These are phyloP conservation scores for Plasmopara muralis DNA, from an alignment of 352 stramenopile species.

Conservation along the genomic window DNA sequence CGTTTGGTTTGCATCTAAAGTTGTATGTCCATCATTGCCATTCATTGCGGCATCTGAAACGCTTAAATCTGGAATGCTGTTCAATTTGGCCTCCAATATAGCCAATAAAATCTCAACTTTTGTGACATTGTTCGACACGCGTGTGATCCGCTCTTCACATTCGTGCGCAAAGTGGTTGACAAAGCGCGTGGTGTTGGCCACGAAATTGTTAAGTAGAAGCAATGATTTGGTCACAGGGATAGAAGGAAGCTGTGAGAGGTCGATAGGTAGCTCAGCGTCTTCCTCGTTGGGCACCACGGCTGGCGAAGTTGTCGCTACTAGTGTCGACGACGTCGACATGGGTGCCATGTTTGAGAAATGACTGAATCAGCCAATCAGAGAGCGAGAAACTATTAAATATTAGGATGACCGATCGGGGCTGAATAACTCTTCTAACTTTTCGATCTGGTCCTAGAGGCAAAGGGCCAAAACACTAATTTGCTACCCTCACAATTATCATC, in stretches of 20 bases:
- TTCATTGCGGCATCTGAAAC: conserved; percentile 48
- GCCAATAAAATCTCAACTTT: conserved; percentile 78
- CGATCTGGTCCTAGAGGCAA: too few relatives aligned
- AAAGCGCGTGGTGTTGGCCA: conserved; percentile 80
- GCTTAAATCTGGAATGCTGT: conserved; percentile 73
- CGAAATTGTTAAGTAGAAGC: conserved; percentile 84
- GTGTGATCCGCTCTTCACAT: conserved; percentile 73
- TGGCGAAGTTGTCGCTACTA: conserved; percentile 30
- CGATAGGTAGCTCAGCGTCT: conserved; percentile 62
- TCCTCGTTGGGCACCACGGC: conserved; percentile 27
- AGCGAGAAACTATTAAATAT: conserved; percentile 4
- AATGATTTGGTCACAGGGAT: conserved; percentile 75
- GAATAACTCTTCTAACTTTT: too few relatives aligned
- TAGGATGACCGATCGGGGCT: too few relatives aligned
- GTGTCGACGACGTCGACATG: conserved; percentile 54
- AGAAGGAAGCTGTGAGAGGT: conserved; percentile 67
- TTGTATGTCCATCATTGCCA: conserved; percentile 3
- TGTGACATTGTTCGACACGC: conserved; percentile 66
- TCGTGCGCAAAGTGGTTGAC: conserved; percentile 82
- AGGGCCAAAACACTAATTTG: too few relatives aligned
- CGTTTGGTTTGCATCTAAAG: conserved; percentile 17
- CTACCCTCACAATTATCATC: too few relatives aligned
- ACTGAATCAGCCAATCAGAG: conserved; percentile 7
- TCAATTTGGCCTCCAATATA: conserved; percentile 81
- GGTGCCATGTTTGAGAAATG: conserved; percentile 22